Conservation (phyloP, 805 yeast species). For the Wickerhamomyces canadensis region DNA sequence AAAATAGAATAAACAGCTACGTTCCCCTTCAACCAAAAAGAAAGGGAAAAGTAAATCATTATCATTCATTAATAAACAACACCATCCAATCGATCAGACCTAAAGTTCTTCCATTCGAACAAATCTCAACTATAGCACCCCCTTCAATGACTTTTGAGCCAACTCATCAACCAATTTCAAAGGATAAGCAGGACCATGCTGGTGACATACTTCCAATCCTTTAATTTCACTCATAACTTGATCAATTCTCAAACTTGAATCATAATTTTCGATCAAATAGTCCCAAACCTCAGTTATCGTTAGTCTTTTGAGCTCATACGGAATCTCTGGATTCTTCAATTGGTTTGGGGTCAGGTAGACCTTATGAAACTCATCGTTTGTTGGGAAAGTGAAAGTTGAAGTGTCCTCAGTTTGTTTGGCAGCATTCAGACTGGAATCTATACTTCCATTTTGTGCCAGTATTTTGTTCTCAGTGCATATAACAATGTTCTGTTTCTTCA, state of each 20-base stretch:
- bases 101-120: too few species aligned
- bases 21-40: too few species aligned
- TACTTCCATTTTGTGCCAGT: slow-evolving; percentile 32
- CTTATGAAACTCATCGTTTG: slow-evolving; percentile 20
- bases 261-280: slow-evolving; percentile 50
- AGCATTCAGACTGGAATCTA: not conserved
- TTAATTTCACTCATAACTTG: slow-evolving; percentile 51
- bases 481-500: slow-evolving; percentile 49
- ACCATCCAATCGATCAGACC: too few species aligned
- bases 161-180: slow-evolving; percentile 37
- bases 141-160: slow-evolving; percentile 13
- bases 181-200: slow-evolving; percentile 68
- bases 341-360: slow-evolving; percentile 10
- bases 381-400: slow-evolving; percentile 26
- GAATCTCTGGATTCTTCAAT: slow-evolving; percentile 21
- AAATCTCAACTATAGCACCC: not conserved
- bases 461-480: slow-evolving; percentile 59
- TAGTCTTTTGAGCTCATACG: slow-evolving; percentile 38
- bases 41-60: too few species aligned
- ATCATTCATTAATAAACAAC: too few species aligned
- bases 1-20: too few species aligned
- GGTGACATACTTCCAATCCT: slow-evolving; percentile 75
- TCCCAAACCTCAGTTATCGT: slow-evolving; percentile 85
- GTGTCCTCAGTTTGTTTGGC: not conserved
- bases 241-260: slow-evolving; percentile 48